Evolutionary conservation across 1,284 basidiomycete species (phyloP).

Genomic region (Malassezia japonica): DNA sequence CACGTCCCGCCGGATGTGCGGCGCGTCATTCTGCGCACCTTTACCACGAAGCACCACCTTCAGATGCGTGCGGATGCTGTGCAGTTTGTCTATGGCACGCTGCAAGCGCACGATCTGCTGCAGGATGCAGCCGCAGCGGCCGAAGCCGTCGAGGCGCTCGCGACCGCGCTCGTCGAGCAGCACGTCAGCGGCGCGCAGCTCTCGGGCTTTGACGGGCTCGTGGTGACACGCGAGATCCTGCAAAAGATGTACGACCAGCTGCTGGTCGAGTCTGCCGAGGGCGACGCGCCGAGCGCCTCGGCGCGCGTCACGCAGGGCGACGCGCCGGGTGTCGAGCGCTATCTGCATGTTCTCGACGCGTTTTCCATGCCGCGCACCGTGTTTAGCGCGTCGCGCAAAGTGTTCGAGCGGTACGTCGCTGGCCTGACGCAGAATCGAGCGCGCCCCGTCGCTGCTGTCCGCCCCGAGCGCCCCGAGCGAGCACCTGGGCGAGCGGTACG

Average conservation of each 20-base stretch:
- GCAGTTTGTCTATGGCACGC: conserved; percentile 34
- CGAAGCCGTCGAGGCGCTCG: conserved; percentile 46
- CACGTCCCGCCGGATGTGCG: conserved; percentile 32
- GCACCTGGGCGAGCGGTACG: conserved; percentile 31
- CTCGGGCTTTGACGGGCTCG: conserved; percentile 16
- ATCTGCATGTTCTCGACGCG: conserved; percentile 74
- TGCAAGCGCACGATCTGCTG: conserved; percentile 35
- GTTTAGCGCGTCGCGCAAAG: conserved; percentile 72
- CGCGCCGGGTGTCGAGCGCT: conserved; percentile 69
- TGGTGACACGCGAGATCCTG: conserved; percentile 35
- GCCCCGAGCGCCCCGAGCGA: conserved; percentile 22
- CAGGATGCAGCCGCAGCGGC: conserved; percentile 27
- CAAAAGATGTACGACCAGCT: conserved; percentile 38
- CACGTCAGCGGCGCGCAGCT: conserved; percentile 16
- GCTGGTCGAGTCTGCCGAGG: conserved; percentile 30
- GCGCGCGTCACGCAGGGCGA: conserved; percentile 49
- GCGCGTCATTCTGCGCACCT: conserved; percentile 32
- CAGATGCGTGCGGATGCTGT: conserved; percentile 44
- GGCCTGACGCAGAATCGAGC: conserved; percentile 4
- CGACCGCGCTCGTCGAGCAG: conserved; percentile 33
- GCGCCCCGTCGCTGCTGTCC: conserved; percentile 23
- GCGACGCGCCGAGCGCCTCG: not conserved
- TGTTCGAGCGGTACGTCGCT: conserved; percentile 66
- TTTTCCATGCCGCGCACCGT: conserved; percentile 88
- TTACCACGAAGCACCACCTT: conserved; percentile 40